A percentile compares a stretch with the other conserved stretches of the same genome.
Conservation (phyloP, 352 stramenopile genomes). For the Globisporangium paroecandrum region DNA sequence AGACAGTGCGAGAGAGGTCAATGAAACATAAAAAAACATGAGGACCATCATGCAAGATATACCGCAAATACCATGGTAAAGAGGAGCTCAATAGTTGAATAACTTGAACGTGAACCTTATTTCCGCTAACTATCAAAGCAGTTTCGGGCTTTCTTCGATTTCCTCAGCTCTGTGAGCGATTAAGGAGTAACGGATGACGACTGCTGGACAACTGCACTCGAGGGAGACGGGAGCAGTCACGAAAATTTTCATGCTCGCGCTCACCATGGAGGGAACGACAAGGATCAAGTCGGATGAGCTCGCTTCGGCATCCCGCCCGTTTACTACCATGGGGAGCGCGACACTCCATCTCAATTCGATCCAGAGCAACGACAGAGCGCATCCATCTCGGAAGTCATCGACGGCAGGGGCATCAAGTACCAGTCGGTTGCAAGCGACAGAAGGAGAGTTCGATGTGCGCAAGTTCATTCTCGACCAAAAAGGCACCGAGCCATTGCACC, state of each 20-base stretch:
- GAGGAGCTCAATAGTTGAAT: not conserved
- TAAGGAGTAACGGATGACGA: not conserved
- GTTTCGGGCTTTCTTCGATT: not conserved
- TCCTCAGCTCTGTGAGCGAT: not conserved
- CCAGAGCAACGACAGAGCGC: slow-evolving; percentile 8
- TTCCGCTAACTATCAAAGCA: not conserved
- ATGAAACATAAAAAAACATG: slow-evolving; percentile 4
- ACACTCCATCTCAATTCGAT: slow-evolving; percentile 29
- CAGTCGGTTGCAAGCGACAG: not conserved
- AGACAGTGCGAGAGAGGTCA: slow-evolving; percentile 1
- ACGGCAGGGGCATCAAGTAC: not conserved
- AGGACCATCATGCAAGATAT: not conserved
- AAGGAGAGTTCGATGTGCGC: slow-evolving; percentile 52
- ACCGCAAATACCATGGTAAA: not conserved
- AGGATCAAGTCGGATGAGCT: slow-evolving; percentile 9
- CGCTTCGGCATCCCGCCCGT: slow-evolving; percentile 19
- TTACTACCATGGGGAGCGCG: slow-evolving; percentile 34
- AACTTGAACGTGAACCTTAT: not conserved
- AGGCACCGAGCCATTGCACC: slow-evolving; percentile 39
- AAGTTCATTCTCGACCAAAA: slow-evolving; percentile 72
- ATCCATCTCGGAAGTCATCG: slow-evolving; percentile 3
- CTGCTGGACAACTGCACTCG: not conserved
- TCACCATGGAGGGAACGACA: not conserved
- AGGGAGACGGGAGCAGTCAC: not conserved
- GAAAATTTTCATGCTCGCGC: not conserved